Evolutionary conservation across 129 eudicot genomes (phyloP), one percentile per base, ranked within the genome.

Genomic region (Kitagawia praeruptora): DNA sequence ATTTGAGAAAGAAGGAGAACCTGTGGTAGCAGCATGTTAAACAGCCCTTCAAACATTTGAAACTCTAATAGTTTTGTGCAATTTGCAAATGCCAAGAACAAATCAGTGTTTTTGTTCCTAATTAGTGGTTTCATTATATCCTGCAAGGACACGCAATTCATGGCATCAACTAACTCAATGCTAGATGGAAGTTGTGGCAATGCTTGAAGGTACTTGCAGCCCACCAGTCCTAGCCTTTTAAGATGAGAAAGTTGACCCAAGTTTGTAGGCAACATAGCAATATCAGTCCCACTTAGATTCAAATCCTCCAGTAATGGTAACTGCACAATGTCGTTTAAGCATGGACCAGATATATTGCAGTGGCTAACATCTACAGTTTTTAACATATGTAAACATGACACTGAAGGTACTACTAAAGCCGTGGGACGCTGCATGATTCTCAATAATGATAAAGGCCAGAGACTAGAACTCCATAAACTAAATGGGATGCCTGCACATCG

Each of bases 101-200:
- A 72, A 45, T 72, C 28, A 41, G 25, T 72, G 31, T 27, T 72
- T 8, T 21, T 72, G 34, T 72, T 16, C 76, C 45, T 23, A 12
- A 40, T 72, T 3, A 41, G 45, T 41, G 76, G 49, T 0, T 41
- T 72, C 45, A 45, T 71, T 40, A 71, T 19, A 13, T 15, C 70
- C 47, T 18, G 21, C n/a, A 47, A 23, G n/a, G 49, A 75, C 38
- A 31, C 41, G 14, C 75, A 58, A 75, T 75, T 47, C 66, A 34
- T 53, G 27, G 79, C 74, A 63, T 61, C 19, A 13, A 63, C 19
- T 19, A 58, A 48, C 19, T 27, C 80, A 23, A 81, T 81, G 69
- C 77, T 84, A 28, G 84, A 81, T 54, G 90, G 90, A 54, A 84
- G 84, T 75, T 84, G 79, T 15, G 88, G 88, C 77, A 87, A 70